Conservation (phyloP, 345 rosid genomes). For the Boechera retrofracta region DNA sequence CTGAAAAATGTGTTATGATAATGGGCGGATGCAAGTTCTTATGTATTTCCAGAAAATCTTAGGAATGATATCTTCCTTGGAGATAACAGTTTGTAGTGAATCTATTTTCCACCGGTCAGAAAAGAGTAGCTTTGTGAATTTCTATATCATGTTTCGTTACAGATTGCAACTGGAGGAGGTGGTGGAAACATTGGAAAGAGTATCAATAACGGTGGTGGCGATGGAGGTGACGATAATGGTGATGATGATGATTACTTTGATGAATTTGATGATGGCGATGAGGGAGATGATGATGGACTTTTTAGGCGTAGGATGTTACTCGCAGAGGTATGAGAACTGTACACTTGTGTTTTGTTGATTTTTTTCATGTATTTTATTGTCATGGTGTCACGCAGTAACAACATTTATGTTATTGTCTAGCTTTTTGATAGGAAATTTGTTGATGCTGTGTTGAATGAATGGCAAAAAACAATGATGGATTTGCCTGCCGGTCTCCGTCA, state of each 20-base stretch:
- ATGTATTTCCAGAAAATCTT: background rate
- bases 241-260: slow-evolving; percentile 96
- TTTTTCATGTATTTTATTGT: background rate
- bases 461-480: slow-evolving; percentile 96
- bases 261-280: slow-evolving; percentile 87
- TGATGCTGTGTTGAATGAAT: slow-evolving; percentile 91
- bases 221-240: slow-evolving; percentile 94
- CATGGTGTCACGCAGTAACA: slow-evolving; percentile 15
- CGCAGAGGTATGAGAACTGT: slow-evolving; percentile 67
- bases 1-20: too few species aligned
- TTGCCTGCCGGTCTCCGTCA: slow-evolving; percentile 97
- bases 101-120: slow-evolving; percentile 13
- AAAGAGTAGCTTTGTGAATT: slow-evolving; percentile 13
- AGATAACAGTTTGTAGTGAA: slow-evolving; percentile 8
- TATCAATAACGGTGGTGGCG: slow-evolving; percentile 88
- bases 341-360: slow-evolving; percentile 9
- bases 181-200: slow-evolving; percentile 94
- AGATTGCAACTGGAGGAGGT: slow-evolving; percentile 91
- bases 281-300: slow-evolving; percentile 90
- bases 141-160: slow-evolving; percentile 45
- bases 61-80: background rate
- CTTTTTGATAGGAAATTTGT: slow-evolving; percentile 90
- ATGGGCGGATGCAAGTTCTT: too few species aligned
- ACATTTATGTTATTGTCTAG: slow-evolving; percentile 52
- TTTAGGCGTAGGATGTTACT: slow-evolving; percentile 82